Evolutionary conservation across 129 eudicot species (phyloP), one percentile per base, ranked within the genome.

Genomic region (Saposhnikovia divaricata): DNA sequence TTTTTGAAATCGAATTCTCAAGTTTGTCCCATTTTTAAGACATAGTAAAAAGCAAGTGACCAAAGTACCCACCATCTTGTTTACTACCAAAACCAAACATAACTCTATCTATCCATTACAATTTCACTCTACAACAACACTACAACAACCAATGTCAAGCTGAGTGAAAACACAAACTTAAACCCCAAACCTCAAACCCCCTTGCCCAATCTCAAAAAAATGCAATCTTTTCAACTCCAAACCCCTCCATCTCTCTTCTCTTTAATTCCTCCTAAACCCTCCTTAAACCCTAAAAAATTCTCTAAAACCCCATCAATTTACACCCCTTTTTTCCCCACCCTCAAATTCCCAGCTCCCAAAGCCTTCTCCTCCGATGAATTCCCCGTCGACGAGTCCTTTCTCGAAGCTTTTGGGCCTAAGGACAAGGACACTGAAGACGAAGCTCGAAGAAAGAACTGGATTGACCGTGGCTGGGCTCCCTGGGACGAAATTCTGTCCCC

Each of bases 401-500:
- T 95, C 72, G 89, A 84, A 5, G 81, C 89, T 43, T 95, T 88
- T 78, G 91, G 89, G 4, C 96, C 97, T 9, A 89, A 90, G 74
- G 97, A 90, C 77, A 89, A 84, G 37, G 96, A 90, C 78, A 77
- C 99, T 18, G 98, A 96, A 75, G 98, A 92, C 2, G 99, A 90
- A 84, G 98, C 98, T 28, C 94, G 98, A 9, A 90, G 87, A 68
- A 88, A 86, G 73, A 92, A 92, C 89, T 96, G 99, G 99, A 55
- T 90, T 39, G 96, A 92, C 43, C 88, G 97, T 6, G 99, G 98
- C 10, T 96, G 99, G 99, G 99, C 99, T 7, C 99, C 99, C 9
- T 96, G 99, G 99, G 99, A 96, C 46, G 99, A 96, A 81, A 87
- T 96, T 70, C 95, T 92, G 78, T 82, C 95, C 21, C 98, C 98